Percentiles rank a stretch among this genome's conserved stretches.
Conservation (phyloP, 1,284 basidiomycete genomes). For the Puccinia novopanici region DNA sequence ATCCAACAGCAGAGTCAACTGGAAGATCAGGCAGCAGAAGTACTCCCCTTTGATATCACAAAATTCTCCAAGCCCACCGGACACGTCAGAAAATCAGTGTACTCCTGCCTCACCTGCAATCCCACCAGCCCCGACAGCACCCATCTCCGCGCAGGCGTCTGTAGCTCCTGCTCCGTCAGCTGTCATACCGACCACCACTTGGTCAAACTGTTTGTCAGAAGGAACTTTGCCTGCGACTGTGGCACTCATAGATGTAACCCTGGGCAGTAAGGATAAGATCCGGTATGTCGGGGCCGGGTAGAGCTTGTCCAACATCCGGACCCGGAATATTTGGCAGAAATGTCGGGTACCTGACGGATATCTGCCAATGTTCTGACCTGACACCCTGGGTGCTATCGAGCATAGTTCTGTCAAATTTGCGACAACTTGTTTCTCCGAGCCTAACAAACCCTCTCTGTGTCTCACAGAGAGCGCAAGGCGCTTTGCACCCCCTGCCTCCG, state of each 20-base stretch:
- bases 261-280: too few species aligned
- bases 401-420: too few species aligned
- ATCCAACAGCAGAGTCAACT: slow-evolving; percentile 24
- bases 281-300: too few species aligned
- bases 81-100: slow-evolving; percentile 37
- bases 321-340: too few species aligned
- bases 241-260: slow-evolving; percentile 33
- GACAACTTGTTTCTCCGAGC: too few species aligned
- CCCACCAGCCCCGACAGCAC: neutral
- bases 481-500: too few species aligned
- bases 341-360: too few species aligned
- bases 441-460: too few species aligned
- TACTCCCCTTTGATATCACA: slow-evolving; percentile 38
- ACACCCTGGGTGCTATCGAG: too few species aligned
- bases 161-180: slow-evolving; percentile 41
- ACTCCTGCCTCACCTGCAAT: slow-evolving; percentile 46
- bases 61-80: slow-evolving; percentile 30
- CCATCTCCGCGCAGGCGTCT: slow-evolving; percentile 26
- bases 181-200: slow-evolving; percentile 47
- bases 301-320: too few species aligned
- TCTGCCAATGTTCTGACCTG: too few species aligned
- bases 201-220: slow-evolving; percentile 45
- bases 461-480: too few species aligned
- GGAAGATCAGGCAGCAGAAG: slow-evolving; percentile 39
- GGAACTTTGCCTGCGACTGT: slow-evolving; percentile 47